phyloP scores from a whole-genome alignment of 805 yeast species.

The Saccharomycopsis sp. region DNA sequence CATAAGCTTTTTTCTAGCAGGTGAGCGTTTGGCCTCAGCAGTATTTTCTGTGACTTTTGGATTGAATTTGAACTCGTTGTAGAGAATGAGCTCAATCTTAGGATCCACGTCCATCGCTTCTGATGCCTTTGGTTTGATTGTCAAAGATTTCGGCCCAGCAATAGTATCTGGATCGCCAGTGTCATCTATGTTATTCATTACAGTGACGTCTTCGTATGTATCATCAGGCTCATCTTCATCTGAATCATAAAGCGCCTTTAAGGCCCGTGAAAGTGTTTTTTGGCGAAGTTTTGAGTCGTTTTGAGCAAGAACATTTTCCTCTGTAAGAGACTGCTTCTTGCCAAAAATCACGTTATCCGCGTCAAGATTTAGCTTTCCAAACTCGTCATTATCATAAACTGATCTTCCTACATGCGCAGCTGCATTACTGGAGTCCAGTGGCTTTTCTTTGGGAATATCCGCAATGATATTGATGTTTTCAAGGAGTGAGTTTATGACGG shows the following conservation, averaged over 20 bases:
- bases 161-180: constrained; percentile 12
- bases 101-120: constrained; percentile 15
- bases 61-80: constrained; percentile 47
- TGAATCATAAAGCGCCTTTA: constrained; percentile 56
- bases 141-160: background rate
- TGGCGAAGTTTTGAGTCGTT: constrained; percentile 41
- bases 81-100: constrained; percentile 46
- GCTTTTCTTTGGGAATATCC: constrained; percentile 27
- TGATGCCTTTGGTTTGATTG: constrained; percentile 5
- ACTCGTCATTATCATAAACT: constrained; percentile 29
- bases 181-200: constrained; percentile 5
- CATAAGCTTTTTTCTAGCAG: constrained; percentile 45
- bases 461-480: constrained; percentile 50
- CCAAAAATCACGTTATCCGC: constrained; percentile 29
- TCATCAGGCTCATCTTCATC: constrained; percentile 88
- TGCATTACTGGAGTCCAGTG: constrained; percentile 21
- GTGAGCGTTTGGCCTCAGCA: constrained; percentile 38
- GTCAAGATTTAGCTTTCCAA: constrained; percentile 28
- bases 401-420: constrained; percentile 21
- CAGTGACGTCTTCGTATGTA: constrained; percentile 52
- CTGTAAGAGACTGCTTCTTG: constrained; percentile 26
- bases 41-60: constrained; percentile 41
- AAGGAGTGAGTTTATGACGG: constrained; percentile 49
- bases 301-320: constrained; percentile 24
- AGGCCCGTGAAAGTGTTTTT: constrained; percentile 51